phyloP scores from a whole-genome alignment of 352 stramenopile species.

The Globisporangium okanoganense region DNA sequence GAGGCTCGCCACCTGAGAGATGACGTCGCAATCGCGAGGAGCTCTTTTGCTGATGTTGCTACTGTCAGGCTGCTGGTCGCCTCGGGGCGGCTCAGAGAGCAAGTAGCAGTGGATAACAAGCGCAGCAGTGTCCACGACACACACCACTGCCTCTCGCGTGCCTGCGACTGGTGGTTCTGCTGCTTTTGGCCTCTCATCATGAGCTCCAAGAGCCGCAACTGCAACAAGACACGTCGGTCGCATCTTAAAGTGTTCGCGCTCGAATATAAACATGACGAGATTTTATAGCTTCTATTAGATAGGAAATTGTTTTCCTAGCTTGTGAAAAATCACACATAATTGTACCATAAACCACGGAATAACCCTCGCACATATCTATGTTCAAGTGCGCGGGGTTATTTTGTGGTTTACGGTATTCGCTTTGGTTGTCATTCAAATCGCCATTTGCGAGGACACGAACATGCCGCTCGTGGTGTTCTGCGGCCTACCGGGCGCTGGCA shows the following conservation, averaged over 20 bases:
- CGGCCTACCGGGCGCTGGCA: slow-evolving; percentile 64
- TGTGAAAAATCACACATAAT: no score
- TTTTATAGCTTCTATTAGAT: no score
- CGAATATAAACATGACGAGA: no score
- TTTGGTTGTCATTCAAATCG: no score
- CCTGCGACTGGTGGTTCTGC: no score
- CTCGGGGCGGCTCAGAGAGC: not conserved
- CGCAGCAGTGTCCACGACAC: slow-evolving; percentile 1
- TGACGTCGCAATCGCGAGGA: not conserved
- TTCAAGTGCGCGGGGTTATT: no score
- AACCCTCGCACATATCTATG: no score
- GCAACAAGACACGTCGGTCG: not conserved
- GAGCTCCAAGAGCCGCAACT: not conserved
- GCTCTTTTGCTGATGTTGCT: not conserved
- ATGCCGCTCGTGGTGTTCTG: slow-evolving; percentile 82
- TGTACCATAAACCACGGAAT: no score
- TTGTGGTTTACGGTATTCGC: no score
- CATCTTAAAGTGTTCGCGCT: no score
- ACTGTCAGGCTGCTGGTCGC: not conserved
- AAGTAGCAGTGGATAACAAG: slow-evolving; percentile 2
- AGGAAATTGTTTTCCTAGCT: no score
- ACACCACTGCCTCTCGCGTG: not conserved
- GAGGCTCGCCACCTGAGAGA: not conserved
- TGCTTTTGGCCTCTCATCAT: not conserved
- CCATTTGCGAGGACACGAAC: no score